Evolutionary conservation across 2,329 filamentous ascomycete species (phyloP).

Genomic region (Cladosporium sp.): DNA sequence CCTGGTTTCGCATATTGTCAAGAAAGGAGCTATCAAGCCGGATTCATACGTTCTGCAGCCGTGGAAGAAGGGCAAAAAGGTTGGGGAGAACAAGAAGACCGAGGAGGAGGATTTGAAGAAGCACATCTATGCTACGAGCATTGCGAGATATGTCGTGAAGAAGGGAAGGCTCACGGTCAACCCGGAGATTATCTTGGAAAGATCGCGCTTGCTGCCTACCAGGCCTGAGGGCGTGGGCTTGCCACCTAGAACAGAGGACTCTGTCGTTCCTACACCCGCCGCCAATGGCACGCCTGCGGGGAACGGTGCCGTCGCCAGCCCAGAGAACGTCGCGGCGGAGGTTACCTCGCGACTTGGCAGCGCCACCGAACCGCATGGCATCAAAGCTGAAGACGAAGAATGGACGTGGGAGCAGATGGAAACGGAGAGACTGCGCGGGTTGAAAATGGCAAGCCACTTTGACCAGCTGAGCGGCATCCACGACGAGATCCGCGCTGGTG

Average conservation of each 20-base stretch:
- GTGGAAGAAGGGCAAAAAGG: slow-evolving; percentile 31
- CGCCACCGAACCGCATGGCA: not conserved
- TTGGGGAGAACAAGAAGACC: slow-evolving; percentile 22
- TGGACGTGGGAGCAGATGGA: slow-evolving; percentile 62
- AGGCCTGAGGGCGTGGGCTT: slow-evolving; percentile 56
- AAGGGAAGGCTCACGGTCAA: slow-evolving; percentile 71
- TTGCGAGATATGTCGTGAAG: slow-evolving; percentile 50
- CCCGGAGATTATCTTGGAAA: slow-evolving; percentile 69
- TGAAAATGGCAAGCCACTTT: slow-evolving; percentile 54
- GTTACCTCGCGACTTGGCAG: slow-evolving; percentile 24
- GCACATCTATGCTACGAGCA: slow-evolving; percentile 46
- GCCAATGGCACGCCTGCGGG: slow-evolving; percentile 21
- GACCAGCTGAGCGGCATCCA: slow-evolving; percentile 51
- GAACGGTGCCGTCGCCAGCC: slow-evolving; percentile 19
- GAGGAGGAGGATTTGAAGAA: slow-evolving; percentile 36
- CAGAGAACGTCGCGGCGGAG: slow-evolving; percentile 24
- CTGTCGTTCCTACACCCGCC: slow-evolving; percentile 9
- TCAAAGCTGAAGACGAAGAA: slow-evolving; percentile 31
- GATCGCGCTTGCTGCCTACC: slow-evolving; percentile 69
- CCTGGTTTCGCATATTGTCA: slow-evolving; percentile 29
- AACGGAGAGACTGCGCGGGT: slow-evolving; percentile 50
- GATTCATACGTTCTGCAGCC: slow-evolving; percentile 12
- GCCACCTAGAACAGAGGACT: slow-evolving; percentile 26
- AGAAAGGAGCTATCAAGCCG: slow-evolving; percentile 38
- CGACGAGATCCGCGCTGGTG: slow-evolving; percentile 46